Base-by-base conservation (phyloP, 169 alveolate species). In the Plasmodium malariae region DNA sequence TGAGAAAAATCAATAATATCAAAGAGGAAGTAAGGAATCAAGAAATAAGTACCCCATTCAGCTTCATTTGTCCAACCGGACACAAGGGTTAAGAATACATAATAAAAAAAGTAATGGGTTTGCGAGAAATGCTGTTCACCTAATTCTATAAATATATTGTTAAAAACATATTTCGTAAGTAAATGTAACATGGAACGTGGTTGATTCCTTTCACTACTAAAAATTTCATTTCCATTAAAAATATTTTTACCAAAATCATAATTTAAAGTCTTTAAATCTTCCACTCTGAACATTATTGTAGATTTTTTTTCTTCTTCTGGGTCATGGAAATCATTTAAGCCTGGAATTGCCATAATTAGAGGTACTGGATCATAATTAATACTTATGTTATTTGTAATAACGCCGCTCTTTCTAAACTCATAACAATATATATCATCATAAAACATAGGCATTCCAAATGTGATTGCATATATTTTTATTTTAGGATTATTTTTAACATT, bases 51-150 rank as follows among this genome's bases (percentile, higher is more conserved):
- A 14, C 90, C 90, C 90, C 90, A 80, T 12, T 80, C 71, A 11
- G 90, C 90, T 26, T 80, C 90, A 65, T 80, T 80, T 24, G 71
- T 71, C 90, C 90, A 80, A 65, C 90, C 80, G 4, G 90, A 80
- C 40, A 80, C 26, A 45, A 80, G 80, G 24, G 90, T 80, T 51
- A 80, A 80, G 26, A 65, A 80, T 36, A 80, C 62, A 80, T 65
- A 80, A 65, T 80, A 80, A 80, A 80, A 80, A 65, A 65, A 80
- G 55, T 80, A 80, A 43, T 80, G 90, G 14, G 90, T 80, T 69
- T 80, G 90, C 6, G 68, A 67, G 24, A 80, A 12, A 45, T 80
- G 78, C 6, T 36, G 55, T 69, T 80, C 90, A 17, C 78, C 68
- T 17, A 67, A 80, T 17, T 80, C 83, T n/a, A 80, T 40, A 49